Evolutionary conservation across 352 stramenopile genomes (phyloP).

Genomic region (Globisporangium paroecandrum): DNA sequence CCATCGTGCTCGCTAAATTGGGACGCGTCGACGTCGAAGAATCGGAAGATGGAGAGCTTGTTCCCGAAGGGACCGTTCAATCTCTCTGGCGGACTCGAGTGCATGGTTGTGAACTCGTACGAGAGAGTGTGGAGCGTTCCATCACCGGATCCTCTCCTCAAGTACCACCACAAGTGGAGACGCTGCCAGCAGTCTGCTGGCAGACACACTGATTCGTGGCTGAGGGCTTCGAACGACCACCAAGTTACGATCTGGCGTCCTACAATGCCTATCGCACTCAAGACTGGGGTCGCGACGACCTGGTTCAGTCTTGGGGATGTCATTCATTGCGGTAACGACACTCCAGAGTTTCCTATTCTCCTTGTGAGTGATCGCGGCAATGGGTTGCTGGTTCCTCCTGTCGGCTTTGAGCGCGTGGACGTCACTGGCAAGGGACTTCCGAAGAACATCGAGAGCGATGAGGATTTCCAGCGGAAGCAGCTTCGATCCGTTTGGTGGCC

Average conservation of each 20-base stretch:
- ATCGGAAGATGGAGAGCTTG: constrained; percentile 36
- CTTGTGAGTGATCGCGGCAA: constrained; percentile 55
- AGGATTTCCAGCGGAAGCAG: constrained; percentile 81
- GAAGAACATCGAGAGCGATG: constrained; percentile 67
- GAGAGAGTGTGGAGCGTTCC: constrained; percentile 83
- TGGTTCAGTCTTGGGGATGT: constrained; percentile 81
- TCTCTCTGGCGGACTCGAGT: constrained; percentile 68
- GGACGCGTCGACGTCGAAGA: constrained; percentile 41
- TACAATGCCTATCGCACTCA: constrained; percentile 33
- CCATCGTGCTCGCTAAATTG: constrained; percentile 33
- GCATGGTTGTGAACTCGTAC: constrained; percentile 68
- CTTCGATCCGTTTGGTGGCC: constrained; percentile 82
- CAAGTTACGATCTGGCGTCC: constrained; percentile 78
- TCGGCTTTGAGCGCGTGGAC: constrained; percentile 80
- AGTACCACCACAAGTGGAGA: constrained; percentile 81
- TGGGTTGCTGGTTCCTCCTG: constrained; percentile 50
- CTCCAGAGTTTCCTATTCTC: constrained; percentile 49
- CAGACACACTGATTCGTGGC: constrained; percentile 21
- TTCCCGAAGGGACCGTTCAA: constrained; percentile 73
- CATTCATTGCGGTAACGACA: constrained; percentile 56
- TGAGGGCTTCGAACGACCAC: constrained; percentile 46
- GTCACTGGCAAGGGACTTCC: constrained; percentile 80
- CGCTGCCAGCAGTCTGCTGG: constrained; percentile 29
- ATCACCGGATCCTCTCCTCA: constrained; percentile 68
- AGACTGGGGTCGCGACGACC: constrained; percentile 25